phyloP scores from a whole-genome alignment of 768 basidiomycete genomes.

The Rhizopogon roseolus region DNA sequence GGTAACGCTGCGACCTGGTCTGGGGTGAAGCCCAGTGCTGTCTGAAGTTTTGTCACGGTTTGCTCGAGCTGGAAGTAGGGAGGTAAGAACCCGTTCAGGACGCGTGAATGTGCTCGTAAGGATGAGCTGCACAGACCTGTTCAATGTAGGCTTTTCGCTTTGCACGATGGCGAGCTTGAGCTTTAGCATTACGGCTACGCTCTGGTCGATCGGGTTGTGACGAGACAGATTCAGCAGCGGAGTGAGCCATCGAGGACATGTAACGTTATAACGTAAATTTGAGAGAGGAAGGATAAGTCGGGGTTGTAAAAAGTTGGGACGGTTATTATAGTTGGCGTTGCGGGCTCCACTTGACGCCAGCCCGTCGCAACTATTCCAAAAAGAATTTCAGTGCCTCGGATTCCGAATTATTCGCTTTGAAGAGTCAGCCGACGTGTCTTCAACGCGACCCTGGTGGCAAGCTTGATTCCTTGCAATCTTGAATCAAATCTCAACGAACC shows the following conservation, averaged over 20 bases:
- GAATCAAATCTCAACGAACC: constrained; percentile 27
- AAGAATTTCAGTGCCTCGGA: constrained; percentile 29
- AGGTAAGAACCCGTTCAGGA: constrained; percentile 6
- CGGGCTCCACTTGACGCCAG: constrained; percentile 23
- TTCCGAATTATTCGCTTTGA: constrained; percentile 49
- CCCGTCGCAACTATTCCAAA: constrained; percentile 13
- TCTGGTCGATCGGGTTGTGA: constrained; percentile 62
- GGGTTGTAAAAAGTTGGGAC: constrained; percentile 37
- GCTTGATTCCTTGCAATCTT: constrained; percentile 22
- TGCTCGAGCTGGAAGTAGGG: constrained; percentile 59
- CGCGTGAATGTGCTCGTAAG: constrained; percentile 1
- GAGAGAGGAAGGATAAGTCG: constrained; percentile 40
- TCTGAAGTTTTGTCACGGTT: constrained; percentile 81
- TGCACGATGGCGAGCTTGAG: constrained; percentile 86
- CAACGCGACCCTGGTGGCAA: constrained; percentile 31
- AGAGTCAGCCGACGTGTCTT: constrained; percentile 29
- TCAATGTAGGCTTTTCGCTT: constrained; percentile 93
- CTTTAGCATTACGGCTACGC: constrained; percentile 83
- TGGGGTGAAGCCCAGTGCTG: constrained; percentile 63
- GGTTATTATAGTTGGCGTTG: constrained; percentile 30
- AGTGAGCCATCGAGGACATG: constrained; percentile 54
- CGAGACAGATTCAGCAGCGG: constrained; percentile 39
- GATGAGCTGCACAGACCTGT: constrained; percentile 45
- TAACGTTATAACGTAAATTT: constrained; percentile 41
- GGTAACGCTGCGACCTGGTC: constrained; percentile 74